Conservation (phyloP, 495 filamentous ascomycete species). For the Ramalina intermedia region DNA sequence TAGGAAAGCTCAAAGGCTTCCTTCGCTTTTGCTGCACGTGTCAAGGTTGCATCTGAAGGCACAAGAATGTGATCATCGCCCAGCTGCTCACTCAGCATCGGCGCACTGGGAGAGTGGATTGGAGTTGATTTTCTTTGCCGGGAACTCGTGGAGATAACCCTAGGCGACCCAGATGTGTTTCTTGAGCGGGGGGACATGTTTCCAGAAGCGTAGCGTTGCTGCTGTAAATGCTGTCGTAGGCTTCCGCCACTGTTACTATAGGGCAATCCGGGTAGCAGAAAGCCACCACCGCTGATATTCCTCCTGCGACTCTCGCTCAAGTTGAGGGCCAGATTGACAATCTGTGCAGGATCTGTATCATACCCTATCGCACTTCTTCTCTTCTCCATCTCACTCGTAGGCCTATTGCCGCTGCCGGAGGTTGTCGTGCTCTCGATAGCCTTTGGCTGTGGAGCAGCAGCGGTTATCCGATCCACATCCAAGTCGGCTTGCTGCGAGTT, state of each 20-base stretch:
- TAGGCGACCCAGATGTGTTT: neutral
- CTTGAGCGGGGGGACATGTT: constrained; percentile 38
- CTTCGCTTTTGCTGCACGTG: constrained; percentile 63
- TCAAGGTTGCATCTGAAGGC: constrained; percentile 65
- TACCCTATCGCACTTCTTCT: constrained; percentile 21
- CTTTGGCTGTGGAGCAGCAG: neutral
- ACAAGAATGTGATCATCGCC: constrained; percentile 32
- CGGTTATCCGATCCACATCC: neutral
- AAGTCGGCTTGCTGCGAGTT: constrained; percentile 3
- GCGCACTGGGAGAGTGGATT: too few species aligned
- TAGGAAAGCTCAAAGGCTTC: constrained; percentile 63
- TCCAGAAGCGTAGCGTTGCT: constrained; percentile 43
- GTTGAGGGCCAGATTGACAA: constrained; percentile 80
- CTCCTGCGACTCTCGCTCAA: constrained; percentile 69
- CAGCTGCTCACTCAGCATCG: neutral
- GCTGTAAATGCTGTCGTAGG: constrained; percentile 49
- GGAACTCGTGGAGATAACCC: neutral
- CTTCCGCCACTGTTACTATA: constrained; percentile 30
- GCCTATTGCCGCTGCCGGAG: constrained; percentile 1
- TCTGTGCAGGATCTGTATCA: constrained; percentile 67
- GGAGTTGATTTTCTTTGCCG: neutral
- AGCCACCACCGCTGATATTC: constrained; percentile 24
- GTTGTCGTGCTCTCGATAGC: constrained; percentile 1
- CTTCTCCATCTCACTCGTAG: neutral
- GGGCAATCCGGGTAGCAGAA: constrained; percentile 13